Percentiles rank a stretch among this genome's conserved stretches.
Evolutionary conservation across 1,284 basidiomycete genomes (phyloP).

Genomic region (Marasmius tenuissimus): DNA sequence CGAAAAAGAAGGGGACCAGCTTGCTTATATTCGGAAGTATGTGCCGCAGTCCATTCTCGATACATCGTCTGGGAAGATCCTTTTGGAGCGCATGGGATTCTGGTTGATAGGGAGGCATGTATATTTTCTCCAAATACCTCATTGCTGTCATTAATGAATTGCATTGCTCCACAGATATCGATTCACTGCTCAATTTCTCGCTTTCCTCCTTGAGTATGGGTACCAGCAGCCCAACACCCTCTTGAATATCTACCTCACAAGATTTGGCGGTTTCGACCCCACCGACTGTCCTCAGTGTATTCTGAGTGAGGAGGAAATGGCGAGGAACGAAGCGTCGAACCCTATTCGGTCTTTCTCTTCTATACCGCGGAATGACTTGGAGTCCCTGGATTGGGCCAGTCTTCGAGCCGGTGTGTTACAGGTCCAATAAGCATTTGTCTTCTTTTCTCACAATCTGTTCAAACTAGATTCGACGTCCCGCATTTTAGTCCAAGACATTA

Average conservation of each 20-base stretch:
- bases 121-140: too few species aligned
- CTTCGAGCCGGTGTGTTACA: background rate
- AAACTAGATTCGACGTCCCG: background rate
- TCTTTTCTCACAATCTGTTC: background rate
- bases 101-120: conserved; percentile 1
- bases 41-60: background rate
- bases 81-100: background rate
- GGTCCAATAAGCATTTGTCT: background rate
- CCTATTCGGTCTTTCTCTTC: background rate
- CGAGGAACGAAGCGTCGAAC: background rate
- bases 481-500: background rate
- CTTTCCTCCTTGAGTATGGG: conserved; percentile 1
- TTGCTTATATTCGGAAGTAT: background rate
- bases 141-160: too few species aligned
- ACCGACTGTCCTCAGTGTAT: background rate
- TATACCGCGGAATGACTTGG: background rate
- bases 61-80: background rate
- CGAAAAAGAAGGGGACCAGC: background rate
- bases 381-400: background rate
- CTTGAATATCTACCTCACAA: background rate
- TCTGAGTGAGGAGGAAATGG: background rate
- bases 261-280: background rate
- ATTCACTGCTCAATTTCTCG: conserved; percentile 8
- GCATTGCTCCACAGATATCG: background rate
- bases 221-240: background rate